Evolutionary conservation across 73 alveolate genomes (phyloP).

Genomic region (Breviolum minutum): DNA sequence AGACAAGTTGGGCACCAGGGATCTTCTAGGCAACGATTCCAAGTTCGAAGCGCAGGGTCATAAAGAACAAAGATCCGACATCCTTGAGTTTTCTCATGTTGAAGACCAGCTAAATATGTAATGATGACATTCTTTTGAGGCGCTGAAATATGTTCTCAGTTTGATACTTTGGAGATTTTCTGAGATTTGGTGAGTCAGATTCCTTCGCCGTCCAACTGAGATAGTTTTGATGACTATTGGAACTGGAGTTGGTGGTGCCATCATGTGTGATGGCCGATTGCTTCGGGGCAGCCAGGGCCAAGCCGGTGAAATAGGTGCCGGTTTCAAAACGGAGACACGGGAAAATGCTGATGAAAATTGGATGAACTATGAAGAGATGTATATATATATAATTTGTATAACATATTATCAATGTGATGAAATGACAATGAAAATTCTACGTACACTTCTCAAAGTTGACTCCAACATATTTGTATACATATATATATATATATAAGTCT

Average conservation of each 20-base stretch:
- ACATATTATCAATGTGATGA: no score
- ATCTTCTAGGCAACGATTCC: no score
- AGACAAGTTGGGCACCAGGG: not conserved
- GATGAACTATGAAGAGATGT: no score
- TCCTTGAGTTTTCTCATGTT: not conserved
- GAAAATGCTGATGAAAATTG: not conserved
- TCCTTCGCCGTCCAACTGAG: not conserved
- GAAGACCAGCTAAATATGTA: not conserved
- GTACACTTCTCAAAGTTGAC: no score
- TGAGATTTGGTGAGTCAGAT: not conserved
- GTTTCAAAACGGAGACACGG: not conserved
- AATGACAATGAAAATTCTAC: no score
- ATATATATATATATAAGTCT: no score
- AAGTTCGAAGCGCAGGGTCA: not conserved
- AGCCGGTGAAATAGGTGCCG: slow-evolving; percentile 87
- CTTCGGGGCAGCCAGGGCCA: slow-evolving; percentile 93
- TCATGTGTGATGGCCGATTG: slow-evolving; percentile 91
- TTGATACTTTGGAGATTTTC: not conserved
- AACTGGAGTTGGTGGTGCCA: slow-evolving; percentile 89
- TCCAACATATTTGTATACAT: no score
- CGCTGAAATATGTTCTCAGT: no score
- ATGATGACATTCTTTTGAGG: no score
- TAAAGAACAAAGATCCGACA: not conserved
- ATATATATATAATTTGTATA: no score
- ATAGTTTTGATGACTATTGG: slow-evolving; percentile 61